phyloP scores from a whole-genome alignment of 306 rosid genomes.

The Elaeagnus macrophylla region DNA sequence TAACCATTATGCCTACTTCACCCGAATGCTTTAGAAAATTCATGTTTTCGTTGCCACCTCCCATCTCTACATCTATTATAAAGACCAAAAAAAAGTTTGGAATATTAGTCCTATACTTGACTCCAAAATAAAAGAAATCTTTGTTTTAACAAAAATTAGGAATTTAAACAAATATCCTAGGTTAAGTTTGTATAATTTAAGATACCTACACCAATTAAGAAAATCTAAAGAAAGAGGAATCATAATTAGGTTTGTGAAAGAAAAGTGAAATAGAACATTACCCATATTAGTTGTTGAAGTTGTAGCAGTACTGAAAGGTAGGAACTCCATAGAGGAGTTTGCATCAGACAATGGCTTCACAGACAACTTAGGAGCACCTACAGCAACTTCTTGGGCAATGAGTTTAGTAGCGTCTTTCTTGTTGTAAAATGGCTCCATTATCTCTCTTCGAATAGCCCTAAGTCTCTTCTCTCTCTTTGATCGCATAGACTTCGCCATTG shows the following conservation, averaged over 20 bases:
- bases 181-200: too few relatives aligned
- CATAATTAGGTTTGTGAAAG: too few relatives aligned
- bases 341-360: conserved; percentile 26
- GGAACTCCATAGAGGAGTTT: conserved; percentile 42
- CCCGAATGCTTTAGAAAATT: conserved; percentile 54
- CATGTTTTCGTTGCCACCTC: conserved; percentile 31
- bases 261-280: conserved; percentile 13
- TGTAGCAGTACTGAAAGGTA: conserved; percentile 15
- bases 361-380: conserved; percentile 80
- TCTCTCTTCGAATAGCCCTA: conserved; percentile 78
- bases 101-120: too few relatives aligned
- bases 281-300: conserved; percentile 28
- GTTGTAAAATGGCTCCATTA: conserved; percentile 75
- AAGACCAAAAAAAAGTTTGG: neutral
- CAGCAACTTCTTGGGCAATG: conserved; percentile 81
- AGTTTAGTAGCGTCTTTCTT: conserved; percentile 80
- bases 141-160: too few relatives aligned
- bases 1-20: too few relatives aligned
- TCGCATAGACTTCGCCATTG: conserved; percentile 85
- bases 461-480: conserved; percentile 88
- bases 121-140: too few relatives aligned
- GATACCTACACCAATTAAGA: too few relatives aligned
- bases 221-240: too few relatives aligned
- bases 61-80: conserved; percentile 57
- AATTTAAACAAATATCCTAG: too few relatives aligned